These are phyloP conservation scores for Epichloe elymi DNA, from an alignment of 2,329 filamentous ascomycete species.

Conservation along the genomic window DNA sequence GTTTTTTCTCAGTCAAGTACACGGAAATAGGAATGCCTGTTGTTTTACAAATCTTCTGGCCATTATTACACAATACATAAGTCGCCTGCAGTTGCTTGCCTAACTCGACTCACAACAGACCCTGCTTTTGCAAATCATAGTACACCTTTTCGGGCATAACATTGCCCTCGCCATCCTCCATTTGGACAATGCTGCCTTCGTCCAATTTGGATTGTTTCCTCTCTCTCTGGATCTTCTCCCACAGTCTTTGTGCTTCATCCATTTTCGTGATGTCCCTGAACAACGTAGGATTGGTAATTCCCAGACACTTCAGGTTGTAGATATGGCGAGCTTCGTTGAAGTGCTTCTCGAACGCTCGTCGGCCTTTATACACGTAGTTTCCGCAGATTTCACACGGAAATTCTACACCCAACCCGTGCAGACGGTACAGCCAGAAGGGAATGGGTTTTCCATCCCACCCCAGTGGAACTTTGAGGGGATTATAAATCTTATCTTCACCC, in stretches of 20 bases:
- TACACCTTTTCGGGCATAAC: conserved; percentile 99
- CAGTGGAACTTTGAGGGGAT: conserved; percentile 86
- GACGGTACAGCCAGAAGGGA: conserved; percentile 95
- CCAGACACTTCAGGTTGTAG: conserved; percentile 84
- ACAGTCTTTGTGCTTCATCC: conserved; percentile 73
- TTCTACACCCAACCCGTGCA: conserved; percentile 89
- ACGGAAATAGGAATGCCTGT: too few species aligned
- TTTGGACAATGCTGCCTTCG: conserved; percentile 82
- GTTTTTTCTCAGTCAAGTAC: too few species aligned
- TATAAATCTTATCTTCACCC: conserved; percentile 84
- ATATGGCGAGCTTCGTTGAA: conserved; percentile 92
- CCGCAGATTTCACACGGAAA: conserved; percentile 95
- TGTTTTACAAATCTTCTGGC: neutral
- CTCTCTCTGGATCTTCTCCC: conserved; percentile 86
- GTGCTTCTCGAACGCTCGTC: conserved; percentile 94
- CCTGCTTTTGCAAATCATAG: conserved; percentile 86
- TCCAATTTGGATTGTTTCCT: conserved; percentile 64
- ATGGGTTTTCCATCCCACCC: conserved; percentile 99
- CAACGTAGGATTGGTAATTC: conserved; percentile 79
- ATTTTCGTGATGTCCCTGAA: conserved; percentile 93
- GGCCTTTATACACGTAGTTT: conserved; percentile 97
- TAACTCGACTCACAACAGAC: conserved; percentile 46
- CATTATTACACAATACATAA: neutral
- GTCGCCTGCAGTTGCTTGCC: neutral
- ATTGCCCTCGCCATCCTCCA: conserved; percentile 95